A percentile compares a stretch with the other conserved stretches of the same genome.
phyloP scores from a whole-genome alignment of 2,329 filamentous ascomycete species.

The Pyrenochaeta sp. region DNA sequence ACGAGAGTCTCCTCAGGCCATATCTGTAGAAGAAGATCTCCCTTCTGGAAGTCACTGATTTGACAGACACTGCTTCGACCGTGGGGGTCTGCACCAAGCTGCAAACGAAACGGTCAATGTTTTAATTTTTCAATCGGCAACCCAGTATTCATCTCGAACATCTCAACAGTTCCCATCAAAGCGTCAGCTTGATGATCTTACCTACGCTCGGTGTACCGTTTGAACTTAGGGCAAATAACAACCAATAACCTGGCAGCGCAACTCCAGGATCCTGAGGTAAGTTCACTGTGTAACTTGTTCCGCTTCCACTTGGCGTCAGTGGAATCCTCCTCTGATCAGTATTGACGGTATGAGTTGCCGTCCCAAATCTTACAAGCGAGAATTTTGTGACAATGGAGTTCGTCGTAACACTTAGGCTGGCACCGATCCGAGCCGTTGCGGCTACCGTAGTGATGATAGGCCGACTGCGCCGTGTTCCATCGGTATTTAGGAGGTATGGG shows the following conservation, averaged over 20 bases:
- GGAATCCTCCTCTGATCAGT: constrained; percentile 66
- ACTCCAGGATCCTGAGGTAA: constrained; percentile 61
- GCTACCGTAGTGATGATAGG: constrained; percentile 54
- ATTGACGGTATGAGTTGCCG: constrained; percentile 64
- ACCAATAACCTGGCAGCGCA: constrained; percentile 63
- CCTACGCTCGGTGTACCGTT: constrained; percentile 58
- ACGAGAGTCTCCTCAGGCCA: no score
- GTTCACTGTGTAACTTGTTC: constrained; percentile 48
- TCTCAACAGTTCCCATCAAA: background rate
- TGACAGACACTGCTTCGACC: no score
- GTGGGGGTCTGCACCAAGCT: no score
- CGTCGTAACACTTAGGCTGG: constrained; percentile 43
- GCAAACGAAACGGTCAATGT: no score
- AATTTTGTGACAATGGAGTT: constrained; percentile 39
- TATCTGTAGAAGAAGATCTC: no score
- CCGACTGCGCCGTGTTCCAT: constrained; percentile 54
- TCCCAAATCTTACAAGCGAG: constrained; percentile 60
- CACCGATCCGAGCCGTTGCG: constrained; percentile 41
- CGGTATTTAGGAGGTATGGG: constrained; percentile 61
- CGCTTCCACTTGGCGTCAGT: constrained; percentile 43
- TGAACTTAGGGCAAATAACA: constrained; percentile 61
- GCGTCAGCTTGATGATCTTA: constrained; percentile 51
- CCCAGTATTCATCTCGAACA: no score
- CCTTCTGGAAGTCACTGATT: no score
- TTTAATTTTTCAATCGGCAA: no score